Evolutionary conservation across 108 stramenopile species (phyloP).

Genomic region (Pseudonitzschia delicatissima): DNA sequence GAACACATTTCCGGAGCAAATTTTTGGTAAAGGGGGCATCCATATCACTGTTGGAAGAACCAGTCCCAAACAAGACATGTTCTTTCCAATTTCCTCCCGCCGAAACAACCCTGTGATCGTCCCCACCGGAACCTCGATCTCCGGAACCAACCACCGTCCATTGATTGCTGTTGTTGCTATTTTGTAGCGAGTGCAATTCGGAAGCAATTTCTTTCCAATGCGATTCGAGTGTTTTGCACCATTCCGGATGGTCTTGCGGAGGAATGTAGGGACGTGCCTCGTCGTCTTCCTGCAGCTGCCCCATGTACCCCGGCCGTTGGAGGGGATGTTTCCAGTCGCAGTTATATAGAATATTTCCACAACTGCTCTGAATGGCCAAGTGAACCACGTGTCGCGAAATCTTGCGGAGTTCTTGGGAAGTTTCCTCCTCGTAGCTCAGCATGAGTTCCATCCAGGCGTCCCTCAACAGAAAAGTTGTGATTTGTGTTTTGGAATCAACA

Average conservation of each 20-base stretch:
- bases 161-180: background rate
- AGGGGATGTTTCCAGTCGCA: constrained; percentile 54
- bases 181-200: constrained; percentile 29
- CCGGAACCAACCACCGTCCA: constrained; percentile 61
- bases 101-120: constrained; percentile 63
- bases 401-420: constrained; percentile 13
- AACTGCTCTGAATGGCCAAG: constrained; percentile 35
- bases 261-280: constrained; percentile 15
- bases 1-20: constrained; percentile 40
- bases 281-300: too few relatives aligned
- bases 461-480: constrained; percentile 18
- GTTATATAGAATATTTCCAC: background rate
- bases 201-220: constrained; percentile 42
- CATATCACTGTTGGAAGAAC: constrained; percentile 21
- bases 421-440: constrained; percentile 50
- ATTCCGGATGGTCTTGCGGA: constrained; percentile 44
- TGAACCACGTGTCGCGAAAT: constrained; percentile 49
- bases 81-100: constrained; percentile 63
- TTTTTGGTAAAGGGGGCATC: constrained; percentile 51
- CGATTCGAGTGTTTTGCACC: constrained; percentile 52
- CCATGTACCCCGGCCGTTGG: constrained; percentile 69
- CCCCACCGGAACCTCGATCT: constrained; percentile 54
- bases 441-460: constrained; percentile 67
- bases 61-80: constrained; percentile 75
- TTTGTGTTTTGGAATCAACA: too few relatives aligned